A percentile compares a stretch with the other conserved stretches of the same genome.
phyloP scores from a whole-genome alignment of 2,329 filamentous ascomycete species.

The Calonectria pseudoturangicola region DNA sequence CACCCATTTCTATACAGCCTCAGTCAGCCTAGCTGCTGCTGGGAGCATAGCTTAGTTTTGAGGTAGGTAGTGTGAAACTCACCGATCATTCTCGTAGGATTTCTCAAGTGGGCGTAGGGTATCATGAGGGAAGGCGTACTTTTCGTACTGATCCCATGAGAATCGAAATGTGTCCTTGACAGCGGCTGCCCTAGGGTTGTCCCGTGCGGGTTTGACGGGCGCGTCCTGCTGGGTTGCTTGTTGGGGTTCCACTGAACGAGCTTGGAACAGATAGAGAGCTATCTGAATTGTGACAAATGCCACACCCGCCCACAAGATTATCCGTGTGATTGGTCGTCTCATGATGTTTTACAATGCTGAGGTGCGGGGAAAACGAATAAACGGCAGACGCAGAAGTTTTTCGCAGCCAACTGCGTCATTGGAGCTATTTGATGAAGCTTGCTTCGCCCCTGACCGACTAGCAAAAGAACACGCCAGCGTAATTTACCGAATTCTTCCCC shows the following conservation, averaged over 20 bases:
- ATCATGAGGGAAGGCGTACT: conserved; percentile 46
- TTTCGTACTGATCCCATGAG: conserved; percentile 48
- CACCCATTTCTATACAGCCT: conserved; percentile 45
- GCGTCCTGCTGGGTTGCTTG: background rate
- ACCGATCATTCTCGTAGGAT: conserved; percentile 46
- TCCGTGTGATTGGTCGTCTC: conserved; percentile 22
- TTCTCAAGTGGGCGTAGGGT: conserved; percentile 40
- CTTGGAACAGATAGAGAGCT: background rate
- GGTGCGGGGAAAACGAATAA: background rate
- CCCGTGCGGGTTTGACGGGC: background rate
- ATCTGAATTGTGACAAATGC: conserved; percentile 32
- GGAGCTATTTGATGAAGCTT: background rate
- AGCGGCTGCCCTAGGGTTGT: conserved; percentile 37
- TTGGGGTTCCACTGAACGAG: background rate
- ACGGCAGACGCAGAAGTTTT: background rate
- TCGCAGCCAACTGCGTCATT: background rate
- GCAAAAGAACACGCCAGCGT: background rate
- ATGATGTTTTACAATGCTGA: conserved; percentile 10
- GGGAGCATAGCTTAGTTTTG: too few species aligned
- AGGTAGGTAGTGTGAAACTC: background rate
- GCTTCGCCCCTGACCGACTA: conserved; percentile 19
- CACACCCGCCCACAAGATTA: conserved; percentile 39
- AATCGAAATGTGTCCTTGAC: conserved; percentile 43
- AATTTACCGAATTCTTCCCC: background rate
- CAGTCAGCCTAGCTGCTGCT: background rate